phyloP scores from a whole-genome alignment of 495 filamentous ascomycete genomes.

The Xylaria venustula region DNA sequence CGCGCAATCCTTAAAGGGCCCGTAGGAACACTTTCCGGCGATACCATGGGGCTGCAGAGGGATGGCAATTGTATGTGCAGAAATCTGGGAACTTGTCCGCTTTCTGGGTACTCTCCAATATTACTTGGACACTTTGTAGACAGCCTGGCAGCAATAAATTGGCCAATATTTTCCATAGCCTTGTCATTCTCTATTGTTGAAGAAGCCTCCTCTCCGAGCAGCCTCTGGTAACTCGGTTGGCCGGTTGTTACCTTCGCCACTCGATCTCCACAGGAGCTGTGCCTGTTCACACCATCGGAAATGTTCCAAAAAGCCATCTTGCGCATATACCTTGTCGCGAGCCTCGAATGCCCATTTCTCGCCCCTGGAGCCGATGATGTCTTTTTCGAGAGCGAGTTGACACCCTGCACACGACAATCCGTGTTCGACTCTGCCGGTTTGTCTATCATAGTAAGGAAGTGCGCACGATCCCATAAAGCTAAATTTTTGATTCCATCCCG shows the following conservation, averaged over 20 bases:
- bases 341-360: slow-evolving; percentile 28
- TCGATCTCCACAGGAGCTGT: slow-evolving; percentile 4
- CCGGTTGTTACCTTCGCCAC: slow-evolving; percentile 25
- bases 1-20: no score
- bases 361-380: slow-evolving; percentile 27
- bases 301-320: slow-evolving; percentile 6
- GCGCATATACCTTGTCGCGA: slow-evolving; percentile 16
- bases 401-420: slow-evolving; percentile 43
- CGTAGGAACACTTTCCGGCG: no score
- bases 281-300: slow-evolving; percentile 4
- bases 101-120: no score
- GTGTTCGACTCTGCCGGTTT: slow-evolving; percentile 32
- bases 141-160: no score
- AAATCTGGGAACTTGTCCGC: no score
- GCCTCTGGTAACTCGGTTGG: slow-evolving; percentile 12
- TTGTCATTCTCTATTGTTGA: slow-evolving; percentile 7
- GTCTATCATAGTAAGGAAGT: slow-evolving; percentile 40
- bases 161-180: not conserved
- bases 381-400: slow-evolving; percentile 37
- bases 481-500: slow-evolving; percentile 29
- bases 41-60: no score
- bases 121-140: no score
- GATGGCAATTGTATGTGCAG: no score
- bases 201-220: slow-evolving; percentile 17
- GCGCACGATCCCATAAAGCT: slow-evolving; percentile 38